Evolutionary conservation across 352 stramenopile genomes (phyloP).

Genomic region (Albugo candida): DNA sequence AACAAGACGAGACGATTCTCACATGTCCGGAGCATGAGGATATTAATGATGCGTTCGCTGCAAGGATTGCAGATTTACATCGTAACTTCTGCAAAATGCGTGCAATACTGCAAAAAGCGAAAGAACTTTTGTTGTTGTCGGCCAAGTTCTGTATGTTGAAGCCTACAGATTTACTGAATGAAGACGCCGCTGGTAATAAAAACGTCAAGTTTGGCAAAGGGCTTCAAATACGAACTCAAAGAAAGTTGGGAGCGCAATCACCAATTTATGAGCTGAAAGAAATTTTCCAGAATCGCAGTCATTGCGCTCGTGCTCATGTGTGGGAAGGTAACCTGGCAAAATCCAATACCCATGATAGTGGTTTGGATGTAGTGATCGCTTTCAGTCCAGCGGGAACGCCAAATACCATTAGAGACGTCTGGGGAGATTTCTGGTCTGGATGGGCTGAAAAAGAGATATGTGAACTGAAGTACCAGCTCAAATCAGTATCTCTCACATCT

Average conservation of each 20-base stretch:
- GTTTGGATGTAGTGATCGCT: slow-evolving; percentile 44
- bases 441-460: slow-evolving; percentile 68
- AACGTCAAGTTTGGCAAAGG: slow-evolving; percentile 66
- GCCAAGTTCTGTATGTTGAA: slow-evolving; percentile 81
- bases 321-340: slow-evolving; percentile 26
- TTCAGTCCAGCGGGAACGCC: slow-evolving; percentile 62
- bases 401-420: slow-evolving; percentile 66
- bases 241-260: slow-evolving; percentile 17
- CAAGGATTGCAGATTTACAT: slow-evolving; percentile 49
- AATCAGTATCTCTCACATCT: slow-evolving; percentile 44
- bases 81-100: slow-evolving; percentile 50
- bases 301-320: slow-evolving; percentile 51
- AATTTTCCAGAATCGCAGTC: slow-evolving; percentile 74
- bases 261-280: slow-evolving; percentile 68
- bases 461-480: slow-evolving; percentile 67
- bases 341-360: background rate
- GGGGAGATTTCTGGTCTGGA: slow-evolving; percentile 73
- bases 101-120: slow-evolving; percentile 57
- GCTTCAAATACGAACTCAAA: slow-evolving; percentile 55
- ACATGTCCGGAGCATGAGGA: slow-evolving; percentile 54
- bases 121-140: slow-evolving; percentile 56
- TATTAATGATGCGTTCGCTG: slow-evolving; percentile 62
- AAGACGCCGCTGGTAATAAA: slow-evolving; percentile 72
- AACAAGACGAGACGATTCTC: slow-evolving; percentile 65
- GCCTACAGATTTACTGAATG: slow-evolving; percentile 67